Percentiles rank a stretch among this genome's conserved stretches.
phyloP scores from a whole-genome alignment of 352 stramenopile species.

The Globisporangium rhizosaccharum region DNA sequence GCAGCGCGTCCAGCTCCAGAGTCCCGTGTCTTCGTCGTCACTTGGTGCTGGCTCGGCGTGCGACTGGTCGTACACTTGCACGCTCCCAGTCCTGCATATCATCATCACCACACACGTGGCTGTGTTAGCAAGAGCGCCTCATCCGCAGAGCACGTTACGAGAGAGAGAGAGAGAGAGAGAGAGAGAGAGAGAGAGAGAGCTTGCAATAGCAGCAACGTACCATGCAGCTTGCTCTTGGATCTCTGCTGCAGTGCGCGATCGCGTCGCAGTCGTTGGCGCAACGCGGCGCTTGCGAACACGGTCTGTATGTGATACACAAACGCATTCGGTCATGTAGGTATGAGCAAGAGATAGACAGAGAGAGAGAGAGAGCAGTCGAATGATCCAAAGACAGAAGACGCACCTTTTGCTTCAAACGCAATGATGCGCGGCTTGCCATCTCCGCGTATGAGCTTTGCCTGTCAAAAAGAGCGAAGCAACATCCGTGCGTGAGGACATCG shows the following conservation, averaged over 20 bases:
- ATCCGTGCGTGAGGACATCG: background rate
- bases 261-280: constrained; percentile 12
- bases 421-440: constrained; percentile 44
- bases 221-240: constrained; percentile 33
- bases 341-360: background rate
- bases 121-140: too few relatives aligned
- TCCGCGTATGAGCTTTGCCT: constrained; percentile 22
- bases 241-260: constrained; percentile 3
- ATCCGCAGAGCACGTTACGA: too few relatives aligned
- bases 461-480: background rate
- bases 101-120: background rate
- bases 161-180: constrained; percentile 3
- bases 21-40: constrained; percentile 10
- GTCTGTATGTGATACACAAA: constrained; percentile 15
- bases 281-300: constrained; percentile 31
- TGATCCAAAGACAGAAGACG: background rate
- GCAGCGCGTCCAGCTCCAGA: constrained; percentile 63
- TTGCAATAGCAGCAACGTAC: constrained; percentile 15
- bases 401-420: constrained; percentile 75
- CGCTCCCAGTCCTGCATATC: constrained; percentile 32
- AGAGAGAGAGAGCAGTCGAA: background rate
- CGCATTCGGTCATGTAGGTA: background rate
- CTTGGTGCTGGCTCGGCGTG: constrained; percentile 10
- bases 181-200: constrained; percentile 5
- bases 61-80: constrained; percentile 67